Evolutionary conservation across 148 eudicot genomes (phyloP).

Genomic region (Cornus controversa): DNA sequence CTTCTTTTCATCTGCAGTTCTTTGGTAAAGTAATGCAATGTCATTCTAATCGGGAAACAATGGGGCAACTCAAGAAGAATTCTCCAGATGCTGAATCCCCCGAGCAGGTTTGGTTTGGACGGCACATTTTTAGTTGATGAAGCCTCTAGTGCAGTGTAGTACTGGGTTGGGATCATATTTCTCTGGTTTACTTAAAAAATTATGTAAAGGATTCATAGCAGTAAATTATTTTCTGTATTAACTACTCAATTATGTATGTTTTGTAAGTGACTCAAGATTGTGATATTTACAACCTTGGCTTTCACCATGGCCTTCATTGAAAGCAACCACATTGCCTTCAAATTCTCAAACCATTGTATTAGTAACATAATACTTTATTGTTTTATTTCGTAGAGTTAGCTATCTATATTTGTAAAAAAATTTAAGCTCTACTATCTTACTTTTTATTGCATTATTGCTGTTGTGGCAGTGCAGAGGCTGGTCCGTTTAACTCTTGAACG

Average conservation of each 20-base stretch:
- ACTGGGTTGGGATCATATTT: not conserved
- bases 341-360: not conserved
- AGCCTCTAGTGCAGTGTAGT: not conserved
- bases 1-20: slow-evolving; percentile 39
- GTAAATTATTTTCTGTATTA: not conserved
- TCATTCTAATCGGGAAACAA: slow-evolving; percentile 36
- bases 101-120: slow-evolving; percentile 57
- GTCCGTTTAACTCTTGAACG: slow-evolving; percentile 72
- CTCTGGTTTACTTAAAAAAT: slow-evolving; percentile 6
- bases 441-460: slow-evolving; percentile 1
- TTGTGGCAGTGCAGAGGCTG: slow-evolving; percentile 69
- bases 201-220: not conserved
- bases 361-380: not conserved
- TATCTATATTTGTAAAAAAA: not conserved
- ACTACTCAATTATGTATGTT: not conserved
- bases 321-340: not conserved
- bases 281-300: slow-evolving; percentile 2
- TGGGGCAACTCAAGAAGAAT: slow-evolving; percentile 36
- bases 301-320: not conserved
- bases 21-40: slow-evolving; percentile 49
- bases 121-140: not conserved
- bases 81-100: slow-evolving; percentile 51
- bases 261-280: no score
- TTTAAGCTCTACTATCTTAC: not conserved
- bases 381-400: not conserved